Percentiles rank a stretch among this genome's conserved stretches.
These are phyloP conservation scores for Nyctanthes arbortristis DNA, from an alignment of 257 asterid genomes.

Conservation along the genomic window DNA sequence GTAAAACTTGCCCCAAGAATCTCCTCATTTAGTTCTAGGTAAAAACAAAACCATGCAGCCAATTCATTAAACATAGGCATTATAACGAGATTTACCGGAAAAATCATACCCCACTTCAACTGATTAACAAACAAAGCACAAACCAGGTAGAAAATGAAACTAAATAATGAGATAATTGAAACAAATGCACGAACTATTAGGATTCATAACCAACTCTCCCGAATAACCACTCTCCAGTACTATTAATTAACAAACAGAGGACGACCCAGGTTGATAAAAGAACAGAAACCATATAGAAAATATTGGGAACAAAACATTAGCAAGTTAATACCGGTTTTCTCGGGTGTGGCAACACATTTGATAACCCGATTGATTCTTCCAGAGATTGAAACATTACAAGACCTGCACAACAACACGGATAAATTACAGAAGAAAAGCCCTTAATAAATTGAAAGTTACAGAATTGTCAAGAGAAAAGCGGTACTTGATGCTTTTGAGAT, in stretches of 20 bases:
- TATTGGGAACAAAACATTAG: background rate
- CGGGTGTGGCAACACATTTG: slow-evolving; percentile 74
- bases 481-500: slow-evolving; percentile 50
- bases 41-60: background rate
- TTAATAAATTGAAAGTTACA: background rate
- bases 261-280: background rate
- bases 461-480: too few relatives aligned
- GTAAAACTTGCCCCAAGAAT: background rate
- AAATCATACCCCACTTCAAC: background rate
- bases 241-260: background rate
- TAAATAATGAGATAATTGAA: background rate
- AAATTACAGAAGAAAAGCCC: background rate
- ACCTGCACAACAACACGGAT: slow-evolving; percentile 40
- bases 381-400: slow-evolving; percentile 43
- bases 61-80: background rate
- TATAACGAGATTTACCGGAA: too few relatives aligned
- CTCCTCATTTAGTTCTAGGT: background rate
- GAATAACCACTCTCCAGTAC: background rate
- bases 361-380: slow-evolving; percentile 37
- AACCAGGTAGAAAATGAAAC: background rate
- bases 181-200: background rate
- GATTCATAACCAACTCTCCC: too few relatives aligned
- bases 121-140: background rate
- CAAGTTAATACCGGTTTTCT: too few relatives aligned
- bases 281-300: background rate